Evolutionary conservation across 495 filamentous ascomycete species (phyloP).

Genomic region (Symbiotaphrina buchneri): DNA sequence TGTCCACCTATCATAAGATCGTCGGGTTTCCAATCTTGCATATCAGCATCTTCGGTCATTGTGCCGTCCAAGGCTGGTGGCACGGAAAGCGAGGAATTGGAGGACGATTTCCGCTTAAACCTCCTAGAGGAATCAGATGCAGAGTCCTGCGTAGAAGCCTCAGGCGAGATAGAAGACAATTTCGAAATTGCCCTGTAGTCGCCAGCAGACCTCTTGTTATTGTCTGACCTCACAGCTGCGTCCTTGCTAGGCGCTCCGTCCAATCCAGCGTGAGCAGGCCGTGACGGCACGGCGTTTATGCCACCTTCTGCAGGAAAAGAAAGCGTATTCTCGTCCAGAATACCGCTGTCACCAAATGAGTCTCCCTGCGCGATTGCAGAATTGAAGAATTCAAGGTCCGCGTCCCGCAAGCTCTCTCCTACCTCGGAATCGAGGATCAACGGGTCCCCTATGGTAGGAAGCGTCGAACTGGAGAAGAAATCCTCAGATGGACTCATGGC

Average conservation of each 20-base stretch:
- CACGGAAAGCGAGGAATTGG: constrained; percentile 18
- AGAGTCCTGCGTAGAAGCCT: constrained; percentile 21
- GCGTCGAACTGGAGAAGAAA: neutral
- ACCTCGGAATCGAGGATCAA: constrained; percentile 12
- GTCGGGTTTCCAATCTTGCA: constrained; percentile 13
- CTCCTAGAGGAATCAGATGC: constrained; percentile 20
- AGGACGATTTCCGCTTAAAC: constrained; percentile 21
- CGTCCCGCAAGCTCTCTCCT: constrained; percentile 12
- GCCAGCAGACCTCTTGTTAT: too few relatives aligned
- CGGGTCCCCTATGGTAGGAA: constrained; percentile 6
- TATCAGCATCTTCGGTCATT: constrained; percentile 8
- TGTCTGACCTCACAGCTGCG: neutral
- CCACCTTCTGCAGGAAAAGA: neutral
- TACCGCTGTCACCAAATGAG: constrained; percentile 7
- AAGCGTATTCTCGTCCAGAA: constrained; percentile 4
- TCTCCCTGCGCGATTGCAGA: constrained; percentile 3
- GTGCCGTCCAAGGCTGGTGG: constrained; percentile 9
- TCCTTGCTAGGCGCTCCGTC: neutral
- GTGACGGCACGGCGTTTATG: constrained; percentile 5
- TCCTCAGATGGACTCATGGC: neutral
- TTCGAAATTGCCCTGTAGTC: constrained; percentile 10
- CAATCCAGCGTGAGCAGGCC: neutral
- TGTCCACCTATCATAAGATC: constrained; percentile 12
- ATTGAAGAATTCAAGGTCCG: constrained; percentile 18
- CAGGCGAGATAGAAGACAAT: constrained; percentile 14